Percentiles rank a stretch among this genome's conserved stretches.
Evolutionary conservation across 495 filamentous ascomycete species (phyloP).

Genomic region (Sordaria brevicollis): DNA sequence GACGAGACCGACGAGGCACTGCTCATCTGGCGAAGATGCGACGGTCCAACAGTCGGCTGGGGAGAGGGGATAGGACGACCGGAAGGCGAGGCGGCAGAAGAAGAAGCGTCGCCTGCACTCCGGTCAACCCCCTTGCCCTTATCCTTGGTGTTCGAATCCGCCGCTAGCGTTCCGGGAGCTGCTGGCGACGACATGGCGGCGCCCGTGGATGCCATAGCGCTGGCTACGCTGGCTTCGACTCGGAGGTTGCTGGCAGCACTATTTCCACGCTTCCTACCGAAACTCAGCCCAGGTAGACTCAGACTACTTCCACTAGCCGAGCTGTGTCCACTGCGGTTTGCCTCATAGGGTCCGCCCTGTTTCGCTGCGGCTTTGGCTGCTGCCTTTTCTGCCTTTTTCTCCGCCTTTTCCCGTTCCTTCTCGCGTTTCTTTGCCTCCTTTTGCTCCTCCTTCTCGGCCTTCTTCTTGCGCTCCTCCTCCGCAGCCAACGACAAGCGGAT

Average conservation of each 20-base stretch:
- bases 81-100: not conserved
- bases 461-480: conserved; percentile 78
- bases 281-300: conserved; percentile 33
- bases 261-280: conserved; percentile 44
- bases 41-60: conserved; percentile 41
- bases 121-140: conserved; percentile 85
- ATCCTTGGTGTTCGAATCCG: conserved; percentile 25
- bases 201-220: conserved; percentile 14
- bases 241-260: conserved; percentile 41
- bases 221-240: conserved; percentile 30
- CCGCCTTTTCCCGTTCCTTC: conserved; percentile 68
- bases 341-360: conserved; percentile 37
- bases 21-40: conserved; percentile 69
- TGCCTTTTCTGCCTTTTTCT: conserved; percentile 74
- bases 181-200: conserved; percentile 15
- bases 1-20: conserved; percentile 75
- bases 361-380: conserved; percentile 56
- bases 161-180: conserved; percentile 6
- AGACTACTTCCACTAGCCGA: conserved; percentile 43
- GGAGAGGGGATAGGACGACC: conserved; percentile 30
- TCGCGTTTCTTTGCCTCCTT: conserved; percentile 72
- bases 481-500: conserved; percentile 78
- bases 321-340: conserved; percentile 26
- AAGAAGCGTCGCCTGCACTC: conserved; percentile 8
- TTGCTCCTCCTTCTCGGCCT: conserved; percentile 65